phyloP scores from a whole-genome alignment of 2,329 filamentous ascomycete species.

The Cladobotryum mycophilum region DNA sequence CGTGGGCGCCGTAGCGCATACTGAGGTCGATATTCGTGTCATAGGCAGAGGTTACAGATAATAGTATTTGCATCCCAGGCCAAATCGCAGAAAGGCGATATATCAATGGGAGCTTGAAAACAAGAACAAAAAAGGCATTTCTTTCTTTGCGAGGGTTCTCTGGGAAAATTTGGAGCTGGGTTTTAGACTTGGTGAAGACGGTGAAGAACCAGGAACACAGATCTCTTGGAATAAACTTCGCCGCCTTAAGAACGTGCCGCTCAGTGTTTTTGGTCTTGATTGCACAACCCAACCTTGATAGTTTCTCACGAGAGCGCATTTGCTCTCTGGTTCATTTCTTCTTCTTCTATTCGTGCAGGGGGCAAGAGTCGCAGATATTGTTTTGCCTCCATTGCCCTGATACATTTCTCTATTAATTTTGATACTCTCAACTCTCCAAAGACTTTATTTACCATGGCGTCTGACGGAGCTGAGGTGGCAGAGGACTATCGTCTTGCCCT shows the following conservation, averaged over 20 bases:
- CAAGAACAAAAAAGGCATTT: background rate
- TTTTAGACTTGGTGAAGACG: slow-evolving; percentile 17
- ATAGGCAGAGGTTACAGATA: slow-evolving; percentile 8
- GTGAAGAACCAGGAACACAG: slow-evolving; percentile 17
- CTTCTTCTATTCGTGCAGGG: background rate
- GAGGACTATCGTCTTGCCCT: slow-evolving; percentile 92
- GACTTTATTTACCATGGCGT: slow-evolving; percentile 35
- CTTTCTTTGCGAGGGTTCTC: slow-evolving; percentile 15
- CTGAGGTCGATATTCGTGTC: background rate
- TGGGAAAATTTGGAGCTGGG: slow-evolving; percentile 19
- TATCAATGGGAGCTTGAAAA: slow-evolving; percentile 17
- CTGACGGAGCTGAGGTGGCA: slow-evolving; percentile 73
- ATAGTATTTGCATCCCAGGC: slow-evolving; percentile 9
- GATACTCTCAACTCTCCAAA: too few species aligned
- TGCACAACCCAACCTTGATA: background rate
- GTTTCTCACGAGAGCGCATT: background rate
- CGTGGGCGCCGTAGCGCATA: background rate
- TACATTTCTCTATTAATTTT: background rate
- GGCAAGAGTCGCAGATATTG: background rate
- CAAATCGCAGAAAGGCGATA: background rate
- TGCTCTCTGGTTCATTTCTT: slow-evolving; percentile 1
- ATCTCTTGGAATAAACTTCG: slow-evolving; percentile 26
- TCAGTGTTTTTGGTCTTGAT: slow-evolving; percentile 8
- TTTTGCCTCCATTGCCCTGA: background rate
- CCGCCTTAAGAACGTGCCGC: slow-evolving; percentile 20